Base-by-base conservation (phyloP, 1,284 basidiomycete species). In the Cryptococcus wingfieldii region DNA sequence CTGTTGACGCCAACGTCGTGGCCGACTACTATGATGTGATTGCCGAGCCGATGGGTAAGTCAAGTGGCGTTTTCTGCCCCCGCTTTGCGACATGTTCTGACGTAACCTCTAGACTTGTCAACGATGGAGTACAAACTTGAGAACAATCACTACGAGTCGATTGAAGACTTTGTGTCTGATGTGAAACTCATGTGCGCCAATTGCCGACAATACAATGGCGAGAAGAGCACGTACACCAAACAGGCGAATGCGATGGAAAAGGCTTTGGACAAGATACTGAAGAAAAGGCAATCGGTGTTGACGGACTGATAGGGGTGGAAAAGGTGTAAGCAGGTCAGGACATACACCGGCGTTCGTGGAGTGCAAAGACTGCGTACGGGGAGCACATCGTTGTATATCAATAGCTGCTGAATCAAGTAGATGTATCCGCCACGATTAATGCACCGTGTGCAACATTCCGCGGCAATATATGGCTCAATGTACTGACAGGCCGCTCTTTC, bases 61-160 rank as follows among this genome's bases (percentile, higher is more conserved):
- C 16, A 25, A 23, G 6, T 34, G 31, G 31, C 31, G 31, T 23
- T 23, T 23, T 23, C 23, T 23, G 31, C 7, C 1, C n/a, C 25
- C 50, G 25, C 19, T 38, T n/a, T 31, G 14, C 37, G 47, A 41
- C 34, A 28, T 12, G 16, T 10, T 16, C 31, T 52, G 39, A 28
- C 5, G n/a, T 37, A 28, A 27, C 10, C 28, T 63, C 8, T 69
- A 93, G 95, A 98, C 74, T 84, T 98, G 57, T 81, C 81, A 52
- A 96, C 90, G 2, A 97, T 98, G 86, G 89, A 93, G 70, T 83
- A 87, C 74, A 98, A 94, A 75, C 83, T 98, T 28, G 89, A 94
- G 56, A 87, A 83, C 49, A 82, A 81, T 60, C 77, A 79, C 59
- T 98, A 98, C 74, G 76, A 82, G 38, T 83, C 82, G 23, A 79